These are phyloP conservation scores for Boletus rufocinnamomeus DNA, from an alignment of 768 basidiomycete genomes.

Conservation along the genomic window DNA sequence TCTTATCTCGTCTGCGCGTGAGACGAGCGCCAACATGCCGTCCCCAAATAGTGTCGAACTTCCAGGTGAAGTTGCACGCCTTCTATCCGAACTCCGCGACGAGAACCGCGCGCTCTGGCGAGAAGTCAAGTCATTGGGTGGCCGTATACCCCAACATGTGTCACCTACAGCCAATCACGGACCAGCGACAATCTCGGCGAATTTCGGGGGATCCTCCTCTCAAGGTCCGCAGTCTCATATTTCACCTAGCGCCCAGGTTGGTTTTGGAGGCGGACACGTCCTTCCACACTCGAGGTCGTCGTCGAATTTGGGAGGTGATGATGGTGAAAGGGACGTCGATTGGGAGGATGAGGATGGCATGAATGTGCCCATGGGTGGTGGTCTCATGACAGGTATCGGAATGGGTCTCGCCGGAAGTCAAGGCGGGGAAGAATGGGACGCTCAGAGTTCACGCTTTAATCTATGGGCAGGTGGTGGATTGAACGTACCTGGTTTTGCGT, in stretches of 20 bases:
- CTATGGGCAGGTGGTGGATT: constrained; percentile 15
- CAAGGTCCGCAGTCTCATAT: constrained; percentile 14
- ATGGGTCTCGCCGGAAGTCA: constrained; percentile 16
- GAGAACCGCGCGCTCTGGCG: constrained; percentile 65
- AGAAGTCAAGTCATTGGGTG: constrained; percentile 28
- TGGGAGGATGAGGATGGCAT: constrained; percentile 34
- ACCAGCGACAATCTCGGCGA: constrained; percentile 4
- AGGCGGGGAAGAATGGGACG: constrained; percentile 29
- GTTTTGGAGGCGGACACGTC: constrained; percentile 18
- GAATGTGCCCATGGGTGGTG: constrained; percentile 4
- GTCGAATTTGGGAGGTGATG: constrained; percentile 29
- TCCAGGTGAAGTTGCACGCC: constrained; percentile 67
- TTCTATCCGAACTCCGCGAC: constrained; percentile 64
- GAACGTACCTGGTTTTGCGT: constrained; percentile 15
- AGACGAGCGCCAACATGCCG: constrained; percentile 3
- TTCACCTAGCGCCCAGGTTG: constrained; percentile 8
- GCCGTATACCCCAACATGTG: constrained; percentile 25
- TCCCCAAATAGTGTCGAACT: constrained; percentile 67
- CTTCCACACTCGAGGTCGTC: constrained; percentile 32
- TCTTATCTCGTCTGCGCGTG: background rate
- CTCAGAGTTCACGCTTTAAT: constrained; percentile 19
- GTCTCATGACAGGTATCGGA: constrained; percentile 16
- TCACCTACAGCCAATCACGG: constrained; percentile 4
- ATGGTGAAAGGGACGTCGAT: constrained; percentile 28
- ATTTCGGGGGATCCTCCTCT: constrained; percentile 11